Conservation (phyloP, 2,329 filamentous ascomycete genomes). For the Sporothrix protearum region DNA sequence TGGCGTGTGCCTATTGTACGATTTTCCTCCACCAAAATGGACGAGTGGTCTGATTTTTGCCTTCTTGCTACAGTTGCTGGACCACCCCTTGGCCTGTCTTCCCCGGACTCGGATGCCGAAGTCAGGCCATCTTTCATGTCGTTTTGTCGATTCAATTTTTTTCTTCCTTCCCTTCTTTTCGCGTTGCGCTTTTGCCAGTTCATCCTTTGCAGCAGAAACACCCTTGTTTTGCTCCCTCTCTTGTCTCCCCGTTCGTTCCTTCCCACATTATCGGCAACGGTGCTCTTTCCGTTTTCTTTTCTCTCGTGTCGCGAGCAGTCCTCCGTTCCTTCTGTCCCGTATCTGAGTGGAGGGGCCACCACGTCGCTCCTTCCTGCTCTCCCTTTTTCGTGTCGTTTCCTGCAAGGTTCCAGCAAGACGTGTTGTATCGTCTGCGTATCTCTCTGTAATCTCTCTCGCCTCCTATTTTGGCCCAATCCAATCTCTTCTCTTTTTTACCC, state of each 20-base stretch:
- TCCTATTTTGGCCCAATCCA: not conserved
- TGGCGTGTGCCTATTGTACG: conserved; percentile 27
- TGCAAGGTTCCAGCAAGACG: not conserved
- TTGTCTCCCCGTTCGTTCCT: not conserved
- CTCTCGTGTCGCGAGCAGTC: not conserved
- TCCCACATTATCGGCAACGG: not conserved
- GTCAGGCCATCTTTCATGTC: conserved; percentile 28
- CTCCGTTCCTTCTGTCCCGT: not conserved
- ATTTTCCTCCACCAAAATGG: conserved; percentile 27
- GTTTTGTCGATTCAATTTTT: conserved; percentile 22
- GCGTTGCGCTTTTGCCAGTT: not conserved
- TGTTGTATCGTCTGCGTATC: not conserved
- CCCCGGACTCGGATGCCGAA: conserved; percentile 26
- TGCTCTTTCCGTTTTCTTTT: conserved; percentile 8
- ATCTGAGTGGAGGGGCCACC: not conserved
- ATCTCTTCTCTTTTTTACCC: not conserved
- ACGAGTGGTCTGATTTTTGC: conserved; percentile 30
- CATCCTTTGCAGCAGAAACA: not conserved
- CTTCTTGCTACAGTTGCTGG: conserved; percentile 26
- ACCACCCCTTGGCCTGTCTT: conserved; percentile 24
- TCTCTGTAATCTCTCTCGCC: conserved; percentile 1
- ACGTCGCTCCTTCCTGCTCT: not conserved
- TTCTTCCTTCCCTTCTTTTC: not conserved
- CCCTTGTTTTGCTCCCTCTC: not conserved
- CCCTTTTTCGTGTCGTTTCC: conserved; percentile 1